phyloP scores from a whole-genome alignment of 2,329 filamentous ascomycete genomes.

The Colletotrichum gigasporum region DNA sequence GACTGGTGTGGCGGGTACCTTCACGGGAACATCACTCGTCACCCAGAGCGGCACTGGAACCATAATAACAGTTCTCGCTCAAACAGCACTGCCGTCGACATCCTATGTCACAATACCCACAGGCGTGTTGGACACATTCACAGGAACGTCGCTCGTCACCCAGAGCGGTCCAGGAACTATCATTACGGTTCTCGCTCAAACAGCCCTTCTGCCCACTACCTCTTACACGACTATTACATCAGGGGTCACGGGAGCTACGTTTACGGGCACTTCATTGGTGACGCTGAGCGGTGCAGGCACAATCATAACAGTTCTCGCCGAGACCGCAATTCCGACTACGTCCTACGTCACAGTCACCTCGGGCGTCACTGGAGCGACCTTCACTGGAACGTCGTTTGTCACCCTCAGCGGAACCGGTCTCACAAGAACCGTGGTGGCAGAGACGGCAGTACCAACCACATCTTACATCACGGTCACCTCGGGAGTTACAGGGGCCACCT shows the following conservation, averaged over 20 bases:
- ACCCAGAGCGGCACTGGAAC: neutral
- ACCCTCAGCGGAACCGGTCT: neutral
- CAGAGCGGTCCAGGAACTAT: neutral
- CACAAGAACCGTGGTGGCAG: neutral
- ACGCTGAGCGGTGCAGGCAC: neutral
- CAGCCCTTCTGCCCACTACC: neutral
- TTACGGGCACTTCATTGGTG: neutral
- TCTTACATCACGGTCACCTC: neutral
- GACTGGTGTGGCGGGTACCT: neutral
- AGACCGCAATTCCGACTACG: conserved; percentile 4
- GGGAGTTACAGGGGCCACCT: neutral
- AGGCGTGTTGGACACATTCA: neutral
- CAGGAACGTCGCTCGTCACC: neutral
- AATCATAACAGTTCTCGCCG: neutral
- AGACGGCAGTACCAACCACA: conserved; percentile 1
- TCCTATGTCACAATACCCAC: neutral
- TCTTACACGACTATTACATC: neutral
- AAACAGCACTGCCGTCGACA: neutral
- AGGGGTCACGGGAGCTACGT: neutral
- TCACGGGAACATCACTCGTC: neutral
- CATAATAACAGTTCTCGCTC: neutral
- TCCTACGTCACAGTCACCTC: neutral
- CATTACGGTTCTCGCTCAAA: conserved; percentile 2
- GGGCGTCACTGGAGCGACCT: neutral
- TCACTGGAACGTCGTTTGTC: neutral